A percentile compares a stretch with the other conserved stretches of the same genome.
Conservation (phyloP, 1,284 basidiomycete genomes). For the Agroathelia rolfsii region DNA sequence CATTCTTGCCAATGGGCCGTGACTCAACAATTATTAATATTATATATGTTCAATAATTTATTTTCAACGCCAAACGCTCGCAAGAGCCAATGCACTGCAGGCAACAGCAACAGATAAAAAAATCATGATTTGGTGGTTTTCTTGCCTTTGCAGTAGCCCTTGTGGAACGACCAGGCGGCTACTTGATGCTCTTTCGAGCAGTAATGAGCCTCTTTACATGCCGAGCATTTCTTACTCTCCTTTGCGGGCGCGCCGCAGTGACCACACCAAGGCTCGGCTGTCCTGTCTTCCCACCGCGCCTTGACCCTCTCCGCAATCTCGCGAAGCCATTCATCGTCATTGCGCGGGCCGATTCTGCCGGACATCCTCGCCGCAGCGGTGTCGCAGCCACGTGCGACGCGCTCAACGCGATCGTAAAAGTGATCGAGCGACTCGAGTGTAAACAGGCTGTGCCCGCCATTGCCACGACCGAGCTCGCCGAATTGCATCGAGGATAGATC, state of each 20-base stretch:
- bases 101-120: too few species aligned
- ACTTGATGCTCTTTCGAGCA: slow-evolving; percentile 19
- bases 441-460: slow-evolving; percentile 17
- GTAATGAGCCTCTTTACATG: slow-evolving; percentile 17
- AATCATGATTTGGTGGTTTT: too few species aligned
- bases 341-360: slow-evolving; percentile 9
- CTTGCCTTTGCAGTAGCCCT: slow-evolving; percentile 10
- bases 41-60: too few species aligned
- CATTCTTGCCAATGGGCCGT: too few species aligned
- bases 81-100: too few species aligned
- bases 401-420: slow-evolving; percentile 14
- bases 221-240: slow-evolving; percentile 15
- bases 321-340: slow-evolving; percentile 16
- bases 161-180: slow-evolving; percentile 22
- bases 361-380: slow-evolving; percentile 11
- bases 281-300: slow-evolving; percentile 19
- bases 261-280: slow-evolving; percentile 19
- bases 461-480: slow-evolving; percentile 21
- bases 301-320: slow-evolving; percentile 18
- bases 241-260: slow-evolving; percentile 20
- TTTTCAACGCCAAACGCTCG: too few species aligned
- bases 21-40: too few species aligned
- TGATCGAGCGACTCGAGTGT: slow-evolving; percentile 17
- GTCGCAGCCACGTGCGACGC: slow-evolving; percentile 12
- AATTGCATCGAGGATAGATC: slow-evolving; percentile 25